These are phyloP conservation scores for Bryum argenteum DNA, from an alignment of 225 moss, liverwort and hornwort species.

Conservation along the genomic window DNA sequence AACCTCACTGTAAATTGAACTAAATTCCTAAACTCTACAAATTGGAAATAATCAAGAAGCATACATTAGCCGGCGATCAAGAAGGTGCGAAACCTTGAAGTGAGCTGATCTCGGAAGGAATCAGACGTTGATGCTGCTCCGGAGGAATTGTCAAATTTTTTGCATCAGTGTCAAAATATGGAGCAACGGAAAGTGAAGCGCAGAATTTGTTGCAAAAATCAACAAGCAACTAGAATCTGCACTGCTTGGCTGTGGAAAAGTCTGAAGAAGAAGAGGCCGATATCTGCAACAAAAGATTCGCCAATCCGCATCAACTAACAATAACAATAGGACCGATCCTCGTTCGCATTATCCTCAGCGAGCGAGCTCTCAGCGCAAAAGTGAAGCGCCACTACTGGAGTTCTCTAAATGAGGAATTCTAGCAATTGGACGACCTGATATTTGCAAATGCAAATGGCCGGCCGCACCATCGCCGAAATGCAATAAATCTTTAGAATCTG, in stretches of 20 bases:
- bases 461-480: constrained; percentile 4
- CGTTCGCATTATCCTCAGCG: constrained; percentile 8
- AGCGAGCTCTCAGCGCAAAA: neutral
- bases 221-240: neutral
- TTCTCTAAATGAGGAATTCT: too few species aligned
- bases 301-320: constrained; percentile 1
- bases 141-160: neutral
- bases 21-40: neutral
- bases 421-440: neutral
- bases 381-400: neutral
- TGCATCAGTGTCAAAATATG: neutral
- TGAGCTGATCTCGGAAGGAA: constrained; percentile 3
- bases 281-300: neutral
- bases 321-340: neutral
- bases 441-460: neutral
- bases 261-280: neutral
- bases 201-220: neutral
- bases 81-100: neutral
- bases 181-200: neutral
- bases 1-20: neutral
- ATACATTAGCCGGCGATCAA: neutral
- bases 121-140: neutral
- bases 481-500: constrained; percentile 22
- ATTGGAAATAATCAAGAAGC: neutral
- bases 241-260: neutral